Base-by-base conservation (phyloP, 805 yeast genomes). In the Hanseniaspora pseudoguilliermondii region DNA sequence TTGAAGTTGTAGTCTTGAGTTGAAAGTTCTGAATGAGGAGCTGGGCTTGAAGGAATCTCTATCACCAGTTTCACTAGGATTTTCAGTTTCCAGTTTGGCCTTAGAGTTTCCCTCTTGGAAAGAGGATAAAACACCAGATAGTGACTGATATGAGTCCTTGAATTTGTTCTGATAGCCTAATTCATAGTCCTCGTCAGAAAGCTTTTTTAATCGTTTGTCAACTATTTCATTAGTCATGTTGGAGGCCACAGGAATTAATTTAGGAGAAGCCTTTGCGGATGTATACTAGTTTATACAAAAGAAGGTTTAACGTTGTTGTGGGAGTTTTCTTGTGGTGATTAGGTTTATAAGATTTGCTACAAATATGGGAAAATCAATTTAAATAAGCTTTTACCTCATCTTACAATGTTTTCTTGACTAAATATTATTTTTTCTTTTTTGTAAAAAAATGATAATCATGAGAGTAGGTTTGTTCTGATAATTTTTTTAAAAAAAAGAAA, bases 11-110 rank as follows among this genome's bases (percentile, higher is more conserved):
- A 44, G n/a, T 46, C 38, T 44, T 4, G 56, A 52, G 3, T 34
- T 43, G 10, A 52, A 21, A 9, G 56, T 52, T 52, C 50, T 44
- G 20, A 52, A 52, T 10, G 50, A 52, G 9, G 50, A 18, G 10
- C 23, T 29, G 13, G 20, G 16, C 8, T 16, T 18, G 23, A 20
- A 15, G 5, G 13, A 8, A 9, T 16, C 29, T 3, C 29, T 43
- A 11, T 32, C 39, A 5, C 7, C 3, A 6, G 49, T 16, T 16
- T 29, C n/a, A 18, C 8, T 20, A 5, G n/a, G 18, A 5, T 11
- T 32, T 18, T 11, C 18, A 46, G 16, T 1, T 18, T 16, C 25
- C 7, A n/a, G 20, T 16, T 11, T 32, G 7, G 10, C 3, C 8
- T 20, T 32, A 16, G 39, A 32, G 10, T 46, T 25, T 1, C 34